These are phyloP conservation scores for Chamaecrista fasciculata DNA, from an alignment of 306 rosid species.

Conservation along the genomic window DNA sequence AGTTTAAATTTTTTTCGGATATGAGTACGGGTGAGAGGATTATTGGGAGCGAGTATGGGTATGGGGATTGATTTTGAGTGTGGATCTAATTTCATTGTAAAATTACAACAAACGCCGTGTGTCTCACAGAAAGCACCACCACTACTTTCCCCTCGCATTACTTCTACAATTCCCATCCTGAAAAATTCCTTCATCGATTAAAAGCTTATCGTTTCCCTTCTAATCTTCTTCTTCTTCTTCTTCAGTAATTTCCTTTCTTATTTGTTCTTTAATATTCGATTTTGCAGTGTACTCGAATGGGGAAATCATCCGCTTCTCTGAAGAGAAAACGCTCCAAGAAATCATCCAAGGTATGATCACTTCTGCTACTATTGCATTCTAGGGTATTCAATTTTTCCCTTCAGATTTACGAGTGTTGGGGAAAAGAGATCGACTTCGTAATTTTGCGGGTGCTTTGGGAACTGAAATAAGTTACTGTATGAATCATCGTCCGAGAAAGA, in stretches of 20 bases:
- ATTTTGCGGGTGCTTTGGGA: not conserved
- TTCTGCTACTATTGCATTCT: not conserved
- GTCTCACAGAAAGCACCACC: not conserved
- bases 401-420: constrained; percentile 4
- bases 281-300: constrained; percentile 69
- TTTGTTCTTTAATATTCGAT: constrained; percentile 31
- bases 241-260: not conserved
- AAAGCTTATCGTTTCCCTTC: not conserved
- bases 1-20: too few species aligned
- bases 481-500: not conserved
- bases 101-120: not conserved
- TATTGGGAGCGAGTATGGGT: too few species aligned
- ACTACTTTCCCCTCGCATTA: not conserved
- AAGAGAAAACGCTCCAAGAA: constrained; percentile 61
- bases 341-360: constrained; percentile 56
- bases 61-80: too few species aligned
- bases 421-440: not conserved
- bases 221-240: constrained; percentile 6
- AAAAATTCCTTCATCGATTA: not conserved
- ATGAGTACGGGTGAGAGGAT: too few species aligned
- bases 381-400: constrained; percentile 21
- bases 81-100: not conserved
- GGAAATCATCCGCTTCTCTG: constrained; percentile 66
- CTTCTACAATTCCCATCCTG: not conserved
- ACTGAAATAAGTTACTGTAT: constrained; percentile 1